Base-by-base conservation (phyloP, 805 yeast genomes). In the Starmerella roubikii region DNA sequence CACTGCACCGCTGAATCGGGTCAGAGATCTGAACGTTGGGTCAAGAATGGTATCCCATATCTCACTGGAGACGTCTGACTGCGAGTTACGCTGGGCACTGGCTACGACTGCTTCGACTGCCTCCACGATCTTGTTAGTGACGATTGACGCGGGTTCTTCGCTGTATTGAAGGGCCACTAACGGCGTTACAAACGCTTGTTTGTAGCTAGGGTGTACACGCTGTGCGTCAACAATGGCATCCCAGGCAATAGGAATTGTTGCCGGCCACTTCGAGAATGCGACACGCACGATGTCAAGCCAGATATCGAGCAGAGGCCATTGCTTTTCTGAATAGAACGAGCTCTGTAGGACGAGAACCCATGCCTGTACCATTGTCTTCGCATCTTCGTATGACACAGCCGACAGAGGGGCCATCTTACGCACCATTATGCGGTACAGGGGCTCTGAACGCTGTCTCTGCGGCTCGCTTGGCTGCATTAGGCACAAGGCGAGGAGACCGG, bases 261-360 rank as follows among this genome's bases (percentile, higher is more conserved):
- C 20, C 25, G 34, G 35, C 20, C 30, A 28, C 18, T 39, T 39
- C 11, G 18, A 9, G 21, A 47, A 38, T 1, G 43, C 48, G 6
- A 24, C 20, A 1, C 41, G 37, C 19, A 38, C 37, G 10, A 45
- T 35, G 15, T 47, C 49, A 3, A 45, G 31, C 49, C 48, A 45
- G 12, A 16, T n/a, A 16, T 34, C 35, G 9, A 47, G 32, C 19
- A 28, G 21, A 4, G 37, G 35, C 46, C 46, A 42, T 3, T 22
- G 35, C 4, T 26, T 30, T 5, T 27, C 25, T 3, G 12, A 3
- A 11, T 23, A 18, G 12, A 23, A 12, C 6, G 39, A 34, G 16
- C 35, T 30, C 10, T 23, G 23, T 12, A 40, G 19, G 11, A 40
- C 10, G 10, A 16, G 12, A 9, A 18, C 24, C 43, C 43, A 40